Percentiles rank a stretch among this genome's conserved stretches.
Evolutionary conservation across 768 basidiomycete species (phyloP).

Genomic region (Boletus pseudo-olivaceus): DNA sequence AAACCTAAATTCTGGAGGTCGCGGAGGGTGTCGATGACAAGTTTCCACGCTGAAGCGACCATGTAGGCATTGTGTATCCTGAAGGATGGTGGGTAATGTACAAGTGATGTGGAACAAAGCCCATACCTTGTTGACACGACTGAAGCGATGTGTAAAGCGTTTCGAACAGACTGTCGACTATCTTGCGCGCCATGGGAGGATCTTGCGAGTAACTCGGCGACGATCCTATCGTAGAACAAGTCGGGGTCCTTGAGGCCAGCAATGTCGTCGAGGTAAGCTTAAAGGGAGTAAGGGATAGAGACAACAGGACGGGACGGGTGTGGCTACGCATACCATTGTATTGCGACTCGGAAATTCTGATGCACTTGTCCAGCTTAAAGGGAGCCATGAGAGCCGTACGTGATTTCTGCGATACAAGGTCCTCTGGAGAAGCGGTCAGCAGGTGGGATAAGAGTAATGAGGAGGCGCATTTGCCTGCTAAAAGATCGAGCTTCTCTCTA

Average conservation of each 20-base stretch:
- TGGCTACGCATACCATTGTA: constrained; percentile 50
- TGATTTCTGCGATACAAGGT: constrained; percentile 51
- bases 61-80: constrained; percentile 83
- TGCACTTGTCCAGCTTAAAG: constrained; percentile 58
- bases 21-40: constrained; percentile 58
- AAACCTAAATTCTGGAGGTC: constrained; percentile 54
- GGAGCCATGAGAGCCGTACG: constrained; percentile 60
- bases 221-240: constrained; percentile 56
- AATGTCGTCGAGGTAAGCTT: constrained; percentile 71
- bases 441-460: neutral
- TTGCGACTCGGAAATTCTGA: constrained; percentile 73
- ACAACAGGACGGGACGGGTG: neutral
- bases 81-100: constrained; percentile 6
- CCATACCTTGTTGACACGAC: constrained; percentile 57
- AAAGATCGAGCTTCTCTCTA: constrained; percentile 74
- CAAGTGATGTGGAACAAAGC: constrained; percentile 1
- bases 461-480: constrained; percentile 59
- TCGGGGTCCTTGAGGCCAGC: constrained; percentile 61
- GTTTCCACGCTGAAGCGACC: constrained; percentile 79
- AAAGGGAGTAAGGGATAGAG: constrained; percentile 16
- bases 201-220: constrained; percentile 54
- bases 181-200: constrained; percentile 31
- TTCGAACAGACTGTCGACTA: constrained; percentile 30
- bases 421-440: constrained; percentile 45
- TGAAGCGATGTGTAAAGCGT: constrained; percentile 53